Evolutionary conservation across 23 red algal species (phyloP).

Genomic region (Gracilariopsis chorda): DNA sequence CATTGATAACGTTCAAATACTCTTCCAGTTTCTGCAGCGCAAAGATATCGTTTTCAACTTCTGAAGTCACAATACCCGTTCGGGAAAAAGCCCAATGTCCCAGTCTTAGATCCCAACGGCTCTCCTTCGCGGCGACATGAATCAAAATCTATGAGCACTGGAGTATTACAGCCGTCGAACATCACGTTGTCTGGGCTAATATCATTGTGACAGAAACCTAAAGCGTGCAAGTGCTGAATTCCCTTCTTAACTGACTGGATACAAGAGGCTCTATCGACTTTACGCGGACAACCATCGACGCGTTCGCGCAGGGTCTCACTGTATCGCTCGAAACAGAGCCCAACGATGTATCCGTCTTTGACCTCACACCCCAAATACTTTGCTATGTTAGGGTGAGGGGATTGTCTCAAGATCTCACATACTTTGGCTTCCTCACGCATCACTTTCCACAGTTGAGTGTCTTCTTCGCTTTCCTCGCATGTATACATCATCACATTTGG

Average conservation of each 20-base stretch:
- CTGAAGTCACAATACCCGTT: neutral
- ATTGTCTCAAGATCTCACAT: neutral
- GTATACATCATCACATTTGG: neutral
- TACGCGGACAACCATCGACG: neutral
- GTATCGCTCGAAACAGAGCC: neutral
- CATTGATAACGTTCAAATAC: neutral
- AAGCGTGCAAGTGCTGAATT: slow-evolving; percentile 15
- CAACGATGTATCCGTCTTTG: neutral
- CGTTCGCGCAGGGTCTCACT: neutral
- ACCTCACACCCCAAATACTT: slow-evolving; percentile 24
- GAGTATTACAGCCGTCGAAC: neutral
- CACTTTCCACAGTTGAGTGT: neutral
- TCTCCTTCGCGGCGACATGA: neutral
- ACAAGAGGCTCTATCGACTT: neutral
- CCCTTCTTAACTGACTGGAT: neutral
- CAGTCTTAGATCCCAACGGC: neutral
- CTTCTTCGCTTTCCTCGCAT: neutral
- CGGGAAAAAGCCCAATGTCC: neutral
- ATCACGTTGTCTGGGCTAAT: slow-evolving; percentile 39
- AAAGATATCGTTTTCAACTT: neutral
- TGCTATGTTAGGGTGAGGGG: slow-evolving; percentile 16
- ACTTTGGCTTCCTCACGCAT: neutral
- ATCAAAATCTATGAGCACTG: slow-evolving; percentile 41
- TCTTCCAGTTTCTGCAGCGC: neutral
- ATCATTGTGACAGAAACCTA: slow-evolving; percentile 36